A percentile compares a stretch with the other conserved stretches of the same genome.
Conservation (phyloP, 2,329 filamentous ascomycete genomes). For the Pseudodiploospora longispora region DNA sequence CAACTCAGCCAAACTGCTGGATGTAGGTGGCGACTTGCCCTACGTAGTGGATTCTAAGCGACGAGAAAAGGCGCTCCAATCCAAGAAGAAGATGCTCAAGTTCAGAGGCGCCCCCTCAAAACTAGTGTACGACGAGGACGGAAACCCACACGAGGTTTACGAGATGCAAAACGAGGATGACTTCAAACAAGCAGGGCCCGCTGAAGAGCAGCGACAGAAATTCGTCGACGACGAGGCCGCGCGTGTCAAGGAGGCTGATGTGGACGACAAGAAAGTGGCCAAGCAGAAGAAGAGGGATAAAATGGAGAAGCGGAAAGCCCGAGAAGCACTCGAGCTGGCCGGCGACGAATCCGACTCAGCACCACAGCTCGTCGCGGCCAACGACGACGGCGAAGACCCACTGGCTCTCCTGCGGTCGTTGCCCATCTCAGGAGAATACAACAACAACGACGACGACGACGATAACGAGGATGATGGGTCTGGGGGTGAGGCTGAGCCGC, state of each 20-base stretch:
- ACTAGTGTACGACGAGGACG: constrained; percentile 87
- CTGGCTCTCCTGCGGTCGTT: constrained; percentile 51
- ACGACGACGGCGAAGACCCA: constrained; percentile 42
- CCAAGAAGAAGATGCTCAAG: constrained; percentile 89
- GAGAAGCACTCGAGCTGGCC: constrained; percentile 40
- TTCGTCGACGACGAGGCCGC: constrained; percentile 72
- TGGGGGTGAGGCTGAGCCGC: constrained; percentile 33
- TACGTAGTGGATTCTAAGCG: constrained; percentile 90
- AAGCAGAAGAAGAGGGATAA: constrained; percentile 74
- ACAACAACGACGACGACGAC: constrained; percentile 17
- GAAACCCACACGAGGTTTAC: constrained; percentile 75
- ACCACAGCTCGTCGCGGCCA: constrained; percentile 27
- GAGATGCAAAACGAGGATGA: constrained; percentile 78
- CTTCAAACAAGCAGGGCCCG: constrained; percentile 67
- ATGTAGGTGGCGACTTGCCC: constrained; percentile 62
- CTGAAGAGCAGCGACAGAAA: constrained; percentile 64
- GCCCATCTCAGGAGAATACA: constrained; percentile 36
- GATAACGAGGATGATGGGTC: constrained; percentile 17
- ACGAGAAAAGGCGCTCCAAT: constrained; percentile 87
- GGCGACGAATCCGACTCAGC: constrained; percentile 19
- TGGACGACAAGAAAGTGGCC: constrained; percentile 72
- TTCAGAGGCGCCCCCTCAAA: constrained; percentile 82
- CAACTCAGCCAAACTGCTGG: constrained; percentile 50
- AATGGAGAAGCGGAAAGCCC: constrained; percentile 62
- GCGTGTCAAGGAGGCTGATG: constrained; percentile 66